Evolutionary conservation across 768 basidiomycete genomes (phyloP).

Genomic region (Lentinula raphanica): DNA sequence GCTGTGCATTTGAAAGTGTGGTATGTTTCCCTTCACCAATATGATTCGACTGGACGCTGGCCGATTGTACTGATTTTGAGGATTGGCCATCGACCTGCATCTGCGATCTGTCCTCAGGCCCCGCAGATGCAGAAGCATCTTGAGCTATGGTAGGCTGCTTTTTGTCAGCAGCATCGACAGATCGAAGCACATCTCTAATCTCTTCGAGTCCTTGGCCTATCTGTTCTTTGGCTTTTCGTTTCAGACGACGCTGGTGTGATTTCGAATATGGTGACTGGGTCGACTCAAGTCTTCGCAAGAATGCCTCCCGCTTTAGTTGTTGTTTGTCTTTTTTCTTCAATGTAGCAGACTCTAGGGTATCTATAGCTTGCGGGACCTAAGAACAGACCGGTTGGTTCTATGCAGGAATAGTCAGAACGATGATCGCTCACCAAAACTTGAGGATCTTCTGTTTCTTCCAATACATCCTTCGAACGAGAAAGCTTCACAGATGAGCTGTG

Average conservation of each 20-base stretch:
- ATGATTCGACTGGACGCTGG: slow-evolving; percentile 36
- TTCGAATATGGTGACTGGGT: slow-evolving; percentile 59
- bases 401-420: slow-evolving; percentile 27
- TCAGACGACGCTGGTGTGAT: slow-evolving; percentile 64
- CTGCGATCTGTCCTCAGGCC: slow-evolving; percentile 15
- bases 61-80: slow-evolving; percentile 7
- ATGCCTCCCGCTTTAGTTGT: slow-evolving; percentile 58
- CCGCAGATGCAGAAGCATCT: slow-evolving; percentile 8
- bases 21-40: slow-evolving; percentile 64
- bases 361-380: not conserved
- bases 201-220: slow-evolving; percentile 45
- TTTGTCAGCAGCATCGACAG: slow-evolving; percentile 39
- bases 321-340: slow-evolving; percentile 66
- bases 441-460: slow-evolving; percentile 44
- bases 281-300: slow-evolving; percentile 58
- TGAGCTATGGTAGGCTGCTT: slow-evolving; percentile 11
- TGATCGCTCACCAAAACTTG: slow-evolving; percentile 9
- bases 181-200: slow-evolving; percentile 49
- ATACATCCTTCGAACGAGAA: slow-evolving; percentile 32
- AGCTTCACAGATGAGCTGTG: slow-evolving; percentile 52
- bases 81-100: not conserved
- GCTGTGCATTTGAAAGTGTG: slow-evolving; percentile 57
- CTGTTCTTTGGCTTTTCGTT: slow-evolving; percentile 63
- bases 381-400: slow-evolving; percentile 28
- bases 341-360: slow-evolving; percentile 15